Percentiles rank a stretch among this genome's conserved stretches.
phyloP scores from a whole-genome alignment of 306 rosid species.

The Ammopiptanthus mongolicus region DNA sequence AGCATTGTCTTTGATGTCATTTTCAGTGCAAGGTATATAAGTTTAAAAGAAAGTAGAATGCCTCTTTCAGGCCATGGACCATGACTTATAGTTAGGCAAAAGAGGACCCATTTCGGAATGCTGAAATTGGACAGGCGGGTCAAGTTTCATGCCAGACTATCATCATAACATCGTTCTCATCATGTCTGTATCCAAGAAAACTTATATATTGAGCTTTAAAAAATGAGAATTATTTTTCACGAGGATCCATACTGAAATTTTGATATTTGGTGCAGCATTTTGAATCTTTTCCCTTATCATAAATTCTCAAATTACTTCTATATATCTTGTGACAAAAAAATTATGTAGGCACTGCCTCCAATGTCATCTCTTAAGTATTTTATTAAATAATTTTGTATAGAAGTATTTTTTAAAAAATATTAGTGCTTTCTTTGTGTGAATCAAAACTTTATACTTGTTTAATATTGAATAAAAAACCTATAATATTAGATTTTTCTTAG shows the following conservation, averaged over 20 bases:
- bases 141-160: constrained; percentile 6
- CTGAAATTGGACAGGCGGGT: constrained; percentile 31
- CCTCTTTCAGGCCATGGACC: constrained; percentile 29
- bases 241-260: not conserved
- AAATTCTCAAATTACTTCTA: not conserved
- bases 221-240: not conserved
- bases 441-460: too few species aligned
- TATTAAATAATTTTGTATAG: not conserved
- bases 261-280: not conserved
- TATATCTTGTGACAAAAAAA: too few species aligned
- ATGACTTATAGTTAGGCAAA: constrained; percentile 22
- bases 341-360: too few species aligned
- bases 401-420: too few species aligned
- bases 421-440: too few species aligned
- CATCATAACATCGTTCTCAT: constrained; percentile 24
- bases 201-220: not conserved
- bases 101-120: constrained; percentile 29
- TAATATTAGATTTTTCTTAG: too few species aligned
- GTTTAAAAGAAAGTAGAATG: constrained; percentile 14
- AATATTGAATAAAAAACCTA: too few species aligned
- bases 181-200: not conserved
- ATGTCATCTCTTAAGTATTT: too few species aligned
- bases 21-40: constrained; percentile 22
- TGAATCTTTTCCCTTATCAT: not conserved
- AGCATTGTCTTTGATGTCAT: constrained; percentile 35